Evolutionary conservation across 2,329 filamentous ascomycete genomes (phyloP), one percentile per base, ranked within the genome.

Genomic region (Juglanconis oblonga): DNA sequence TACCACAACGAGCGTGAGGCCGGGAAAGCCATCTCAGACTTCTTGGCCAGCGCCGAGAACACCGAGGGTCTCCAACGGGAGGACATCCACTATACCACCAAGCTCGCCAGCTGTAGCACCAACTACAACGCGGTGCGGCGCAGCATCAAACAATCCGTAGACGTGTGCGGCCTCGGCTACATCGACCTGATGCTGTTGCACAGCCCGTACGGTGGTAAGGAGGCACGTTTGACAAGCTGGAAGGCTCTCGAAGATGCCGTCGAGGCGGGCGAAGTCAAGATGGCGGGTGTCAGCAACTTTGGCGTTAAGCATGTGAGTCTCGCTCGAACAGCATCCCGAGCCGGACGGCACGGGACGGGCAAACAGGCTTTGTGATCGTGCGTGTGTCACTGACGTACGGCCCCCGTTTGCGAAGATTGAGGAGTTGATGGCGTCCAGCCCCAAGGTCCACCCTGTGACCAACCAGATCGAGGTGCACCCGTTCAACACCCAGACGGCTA

Each of bases 381-480:
- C 36, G 4, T 40, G 58, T 52, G 57, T 33, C 1, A 57, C 61
- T 60, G 54, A 57, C 14, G 13, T 17, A 13, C 3, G 3, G 5
- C 8, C 13, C 13, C 13, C 13, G 13, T 17, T 2, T 42, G 17
- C 1, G 3, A 64, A 88, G 83, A 80, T 92, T 54, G 81, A 90
- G 64, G 89, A 92, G 69, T 76, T 92, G 52, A 81, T 91, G 68
- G 79, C 80, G 2, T 81, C 81, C 0, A 83, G 83, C 10, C 87
- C 88, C 0, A 79, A 80, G 0, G 81, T 90, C 50, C 72, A 77
- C 9, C 90, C 91, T 0, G 83, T 86, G 1, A 84, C 94, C 54
- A 94, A 94, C 68, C 91, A 95, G 75, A 88, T 93, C 67, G 89
- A 94, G 71, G 82, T 93, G 1, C 90, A 94, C 63, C 90, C 90